Conservation (phyloP, 208 protist species). For the Angomonas deanei region DNA sequence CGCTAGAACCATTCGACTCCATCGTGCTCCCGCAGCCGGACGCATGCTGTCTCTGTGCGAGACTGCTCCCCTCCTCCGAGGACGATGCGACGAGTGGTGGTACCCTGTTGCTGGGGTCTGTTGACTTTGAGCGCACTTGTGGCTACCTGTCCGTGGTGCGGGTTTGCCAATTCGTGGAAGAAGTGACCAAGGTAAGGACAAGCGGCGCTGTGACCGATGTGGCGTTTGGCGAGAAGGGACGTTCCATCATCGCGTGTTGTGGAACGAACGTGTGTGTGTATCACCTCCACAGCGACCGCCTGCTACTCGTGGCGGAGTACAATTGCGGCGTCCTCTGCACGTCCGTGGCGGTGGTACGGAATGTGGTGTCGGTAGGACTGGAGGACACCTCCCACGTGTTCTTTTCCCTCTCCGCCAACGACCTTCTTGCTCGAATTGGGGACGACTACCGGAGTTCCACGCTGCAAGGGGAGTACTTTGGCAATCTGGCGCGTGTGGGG, state of each 20-base stretch:
- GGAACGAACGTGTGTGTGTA: background rate
- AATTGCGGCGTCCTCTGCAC: background rate
- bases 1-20: background rate
- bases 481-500: slow-evolving; percentile 31
- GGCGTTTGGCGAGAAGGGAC: background rate
- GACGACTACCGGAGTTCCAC: background rate
- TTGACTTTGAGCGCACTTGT: background rate
- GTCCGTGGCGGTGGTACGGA: background rate
- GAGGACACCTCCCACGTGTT: background rate
- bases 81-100: too few relatives aligned
- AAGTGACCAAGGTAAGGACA: background rate
- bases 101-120: background rate
- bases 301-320: background rate
- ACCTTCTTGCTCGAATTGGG: background rate
- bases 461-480: slow-evolving; percentile 9
- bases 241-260: background rate
- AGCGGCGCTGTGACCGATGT: background rate
- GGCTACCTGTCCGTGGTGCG: background rate
- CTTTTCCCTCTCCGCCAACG: background rate
- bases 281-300: background rate
- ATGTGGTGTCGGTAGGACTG: background rate
- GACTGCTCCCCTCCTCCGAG: background rate
- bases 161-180: background rate
- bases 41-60: background rate
- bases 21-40: background rate